phyloP scores from a whole-genome alignment of 345 rosid species.

The Rubroshorea leprosula region DNA sequence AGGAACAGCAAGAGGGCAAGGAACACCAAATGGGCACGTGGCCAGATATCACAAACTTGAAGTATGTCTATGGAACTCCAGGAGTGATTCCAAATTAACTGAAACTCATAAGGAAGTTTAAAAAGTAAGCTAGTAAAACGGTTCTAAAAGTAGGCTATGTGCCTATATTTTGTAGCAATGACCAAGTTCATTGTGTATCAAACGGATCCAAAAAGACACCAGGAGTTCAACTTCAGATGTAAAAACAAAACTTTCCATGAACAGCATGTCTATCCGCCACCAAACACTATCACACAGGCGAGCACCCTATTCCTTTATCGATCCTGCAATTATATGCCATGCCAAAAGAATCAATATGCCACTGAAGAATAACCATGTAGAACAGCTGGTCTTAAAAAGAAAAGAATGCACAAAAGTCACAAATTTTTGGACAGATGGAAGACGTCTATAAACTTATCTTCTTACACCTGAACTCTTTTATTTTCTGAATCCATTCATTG shows the following conservation, averaged over 20 bases:
- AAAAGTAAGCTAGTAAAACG: not conserved
- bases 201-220: slow-evolving; percentile 28
- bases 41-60: slow-evolving; percentile 17
- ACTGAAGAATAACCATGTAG: slow-evolving; percentile 31
- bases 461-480: slow-evolving; percentile 24
- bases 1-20: no score
- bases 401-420: slow-evolving; percentile 20
- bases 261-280: slow-evolving; percentile 77
- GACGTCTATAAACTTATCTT: slow-evolving; percentile 15
- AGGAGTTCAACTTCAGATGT: slow-evolving; percentile 43
- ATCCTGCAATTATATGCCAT: slow-evolving; percentile 75
- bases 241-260: slow-evolving; percentile 54
- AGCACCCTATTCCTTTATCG: slow-evolving; percentile 59
- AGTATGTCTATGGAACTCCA: slow-evolving; percentile 8
- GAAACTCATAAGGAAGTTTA: slow-evolving; percentile 3
- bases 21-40: not conserved
- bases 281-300: slow-evolving; percentile 57
- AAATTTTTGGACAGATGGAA: slow-evolving; percentile 17
- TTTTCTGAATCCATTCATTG: not conserved
- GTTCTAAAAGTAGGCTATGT: no score
- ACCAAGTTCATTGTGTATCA: no score
- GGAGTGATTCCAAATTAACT: slow-evolving; percentile 4
- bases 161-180: no score
- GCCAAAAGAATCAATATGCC: slow-evolving; percentile 66
- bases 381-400: slow-evolving; percentile 28